phyloP scores from a whole-genome alignment of 441 rosid genomes.

The Pelargonium myrrhifolium region DNA sequence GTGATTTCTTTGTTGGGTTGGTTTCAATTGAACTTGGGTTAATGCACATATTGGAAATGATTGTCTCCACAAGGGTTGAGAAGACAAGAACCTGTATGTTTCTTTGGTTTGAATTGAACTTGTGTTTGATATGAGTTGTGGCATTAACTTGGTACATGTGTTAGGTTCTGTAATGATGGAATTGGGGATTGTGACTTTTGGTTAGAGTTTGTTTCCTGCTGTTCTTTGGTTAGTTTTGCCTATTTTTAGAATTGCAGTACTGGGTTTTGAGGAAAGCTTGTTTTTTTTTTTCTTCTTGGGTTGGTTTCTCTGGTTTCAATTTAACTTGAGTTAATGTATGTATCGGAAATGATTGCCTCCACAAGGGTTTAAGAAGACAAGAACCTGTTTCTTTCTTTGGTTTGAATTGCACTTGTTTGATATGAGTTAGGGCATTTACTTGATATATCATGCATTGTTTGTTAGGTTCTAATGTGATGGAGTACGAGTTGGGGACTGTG shows the following conservation, averaged over 20 bases:
- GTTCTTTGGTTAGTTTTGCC: neutral
- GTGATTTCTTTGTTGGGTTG: neutral
- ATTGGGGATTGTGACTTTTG: neutral
- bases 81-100: neutral
- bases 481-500: too few species aligned
- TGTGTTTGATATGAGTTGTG: neutral
- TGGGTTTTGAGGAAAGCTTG: neutral
- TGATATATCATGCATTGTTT: neutral
- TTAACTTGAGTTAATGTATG: neutral
- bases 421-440: neutral
- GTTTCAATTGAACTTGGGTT: conserved; percentile 1
- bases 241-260: neutral
- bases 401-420: too few species aligned
- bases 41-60: neutral
- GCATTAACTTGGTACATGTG: neutral
- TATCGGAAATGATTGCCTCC: neutral
- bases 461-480: neutral
- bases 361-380: neutral
- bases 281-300: neutral
- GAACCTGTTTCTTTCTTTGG: neutral
- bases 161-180: neutral
- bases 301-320: neutral
- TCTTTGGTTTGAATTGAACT: neutral
- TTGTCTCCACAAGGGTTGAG: neutral
- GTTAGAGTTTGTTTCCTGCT: neutral